phyloP scores from a whole-genome alignment of 2,329 filamentous ascomycete species.

The Intubia oerlemansii region DNA sequence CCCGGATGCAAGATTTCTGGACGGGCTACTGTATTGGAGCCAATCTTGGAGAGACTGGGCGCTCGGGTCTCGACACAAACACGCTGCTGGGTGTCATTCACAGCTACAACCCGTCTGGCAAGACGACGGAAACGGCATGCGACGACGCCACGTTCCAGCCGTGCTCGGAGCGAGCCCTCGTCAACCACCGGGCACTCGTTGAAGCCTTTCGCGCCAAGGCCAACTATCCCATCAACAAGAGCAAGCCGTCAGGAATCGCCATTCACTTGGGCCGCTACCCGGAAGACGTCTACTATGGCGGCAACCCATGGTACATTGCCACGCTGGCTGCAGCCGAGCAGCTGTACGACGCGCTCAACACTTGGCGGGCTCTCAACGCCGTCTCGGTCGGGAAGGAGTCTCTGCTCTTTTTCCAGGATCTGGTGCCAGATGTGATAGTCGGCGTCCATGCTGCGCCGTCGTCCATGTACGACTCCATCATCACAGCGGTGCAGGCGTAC shows the following conservation, averaged over 20 bases:
- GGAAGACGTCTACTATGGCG: conserved; percentile 54
- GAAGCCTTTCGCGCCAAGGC: conserved; percentile 51
- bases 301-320: conserved; percentile 55
- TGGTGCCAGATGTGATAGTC: too few species aligned
- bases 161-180: conserved; percentile 45
- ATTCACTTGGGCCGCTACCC: conserved; percentile 45
- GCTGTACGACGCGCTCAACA: conserved; percentile 54
- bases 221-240: conserved; percentile 44
- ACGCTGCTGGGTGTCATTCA: conserved; percentile 45
- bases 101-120: conserved; percentile 51
- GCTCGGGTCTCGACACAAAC: conserved; percentile 52
- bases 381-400: conserved; percentile 44
- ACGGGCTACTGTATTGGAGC: conserved; percentile 39
- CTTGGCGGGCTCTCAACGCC: conserved; percentile 42
- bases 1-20: conserved; percentile 61
- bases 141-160: conserved; percentile 58
- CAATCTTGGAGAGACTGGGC: conserved; percentile 32
- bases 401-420: conserved; percentile 49
- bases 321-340: conserved; percentile 63
- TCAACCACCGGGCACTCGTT: conserved; percentile 55
- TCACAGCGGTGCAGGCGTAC: conserved; percentile 33
- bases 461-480: conserved; percentile 35
- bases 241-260: conserved; percentile 35
- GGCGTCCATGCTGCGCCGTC: conserved; percentile 33
- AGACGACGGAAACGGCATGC: conserved; percentile 37